phyloP scores from a whole-genome alignment of 306 rosid genomes.

The Sechiopsis laciniata region DNA sequence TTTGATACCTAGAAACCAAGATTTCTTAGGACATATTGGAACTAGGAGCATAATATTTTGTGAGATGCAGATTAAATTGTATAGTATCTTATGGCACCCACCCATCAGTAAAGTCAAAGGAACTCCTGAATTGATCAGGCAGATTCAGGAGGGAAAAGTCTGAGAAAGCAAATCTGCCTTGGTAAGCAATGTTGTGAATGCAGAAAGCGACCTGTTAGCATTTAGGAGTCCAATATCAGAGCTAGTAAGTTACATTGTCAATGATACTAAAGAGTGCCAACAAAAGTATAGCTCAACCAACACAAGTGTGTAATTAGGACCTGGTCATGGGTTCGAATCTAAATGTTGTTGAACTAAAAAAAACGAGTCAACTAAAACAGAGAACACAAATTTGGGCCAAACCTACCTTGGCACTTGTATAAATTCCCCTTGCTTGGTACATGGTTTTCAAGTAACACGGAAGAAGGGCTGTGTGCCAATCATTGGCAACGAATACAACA shows the following conservation, averaged over 20 bases:
- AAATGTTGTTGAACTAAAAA: too few relatives aligned
- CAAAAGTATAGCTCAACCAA: too few relatives aligned
- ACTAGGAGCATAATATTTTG: background rate
- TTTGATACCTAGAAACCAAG: conserved; percentile 30
- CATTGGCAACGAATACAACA: conserved; percentile 38
- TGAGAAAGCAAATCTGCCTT: conserved; percentile 37
- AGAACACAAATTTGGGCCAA: background rate
- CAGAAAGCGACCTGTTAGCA: conserved; percentile 39
- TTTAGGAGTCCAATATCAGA: too few relatives aligned
- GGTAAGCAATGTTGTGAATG: conserved; percentile 52
- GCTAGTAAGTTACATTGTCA: background rate
- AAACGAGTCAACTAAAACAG: background rate
- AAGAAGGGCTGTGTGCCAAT: conserved; percentile 48
- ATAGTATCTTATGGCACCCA: conserved; percentile 3
- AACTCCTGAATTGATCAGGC: conserved; percentile 34
- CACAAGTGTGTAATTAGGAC: too few relatives aligned
- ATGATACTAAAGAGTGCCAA: background rate
- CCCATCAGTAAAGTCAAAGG: conserved; percentile 49
- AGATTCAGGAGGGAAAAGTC: conserved; percentile 37
- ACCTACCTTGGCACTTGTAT: conserved; percentile 38
- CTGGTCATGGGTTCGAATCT: too few relatives aligned
- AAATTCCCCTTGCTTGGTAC: conserved; percentile 35
- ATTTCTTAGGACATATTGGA: background rate
- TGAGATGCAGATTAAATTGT: background rate
- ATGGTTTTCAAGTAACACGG: conserved; percentile 40